Percentiles rank a stretch among this genome's conserved stretches.
Conservation (phyloP, 176 grass and related monocot species). For the Elymus sibiricus region DNA sequence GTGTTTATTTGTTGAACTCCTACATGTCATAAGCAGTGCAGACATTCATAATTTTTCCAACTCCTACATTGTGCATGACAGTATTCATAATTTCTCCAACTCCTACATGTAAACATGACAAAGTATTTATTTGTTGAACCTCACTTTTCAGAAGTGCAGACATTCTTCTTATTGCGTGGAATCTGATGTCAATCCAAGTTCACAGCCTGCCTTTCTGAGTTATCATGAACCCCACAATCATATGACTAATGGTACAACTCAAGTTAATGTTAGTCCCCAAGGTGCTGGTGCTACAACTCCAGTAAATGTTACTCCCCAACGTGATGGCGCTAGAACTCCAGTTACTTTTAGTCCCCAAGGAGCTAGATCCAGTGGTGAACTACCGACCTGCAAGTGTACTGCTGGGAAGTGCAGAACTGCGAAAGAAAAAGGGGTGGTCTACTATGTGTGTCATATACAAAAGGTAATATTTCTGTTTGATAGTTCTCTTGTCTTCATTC, state of each 20-base stretch:
- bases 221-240: constrained; percentile 15
- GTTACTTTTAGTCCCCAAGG: constrained; percentile 20
- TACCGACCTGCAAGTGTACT: constrained; percentile 47
- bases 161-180: constrained; percentile 35
- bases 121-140: constrained; percentile 16
- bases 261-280: constrained; percentile 21
- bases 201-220: constrained; percentile 13
- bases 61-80: too few species aligned
- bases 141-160: constrained; percentile 43
- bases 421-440: constrained; percentile 17
- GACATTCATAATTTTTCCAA: too few species aligned
- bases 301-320: constrained; percentile 21
- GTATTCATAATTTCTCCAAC: neutral
- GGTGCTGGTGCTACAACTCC: constrained; percentile 13
- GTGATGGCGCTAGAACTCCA: neutral
- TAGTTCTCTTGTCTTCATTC: neutral
- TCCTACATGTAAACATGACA: neutral
- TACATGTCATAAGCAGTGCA: too few species aligned
- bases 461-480: constrained; percentile 47
- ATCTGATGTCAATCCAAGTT: neutral
- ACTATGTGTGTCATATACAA: constrained; percentile 49
- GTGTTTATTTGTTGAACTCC: too few species aligned
- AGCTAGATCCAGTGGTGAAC: constrained; percentile 1
- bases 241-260: neutral
- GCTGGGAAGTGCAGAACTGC: constrained; percentile 45